Percentiles rank a stretch among this genome's conserved stretches.
Evolutionary conservation across 2,329 filamentous ascomycete species (phyloP).

Genomic region (Ceratocystis cacaofunesta): DNA sequence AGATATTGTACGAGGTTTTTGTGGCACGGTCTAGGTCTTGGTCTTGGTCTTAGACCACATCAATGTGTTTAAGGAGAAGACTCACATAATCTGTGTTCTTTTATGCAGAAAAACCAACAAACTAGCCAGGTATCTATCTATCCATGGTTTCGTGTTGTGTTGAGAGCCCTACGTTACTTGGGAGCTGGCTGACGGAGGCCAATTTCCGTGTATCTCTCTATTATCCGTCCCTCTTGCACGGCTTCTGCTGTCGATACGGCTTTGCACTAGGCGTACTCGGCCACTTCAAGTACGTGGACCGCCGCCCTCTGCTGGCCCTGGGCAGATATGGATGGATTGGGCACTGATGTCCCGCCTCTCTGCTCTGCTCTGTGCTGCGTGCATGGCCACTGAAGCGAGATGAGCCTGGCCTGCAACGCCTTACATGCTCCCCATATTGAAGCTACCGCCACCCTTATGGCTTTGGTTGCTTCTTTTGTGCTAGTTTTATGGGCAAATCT

Average conservation of each 20-base stretch:
- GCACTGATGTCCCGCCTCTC: neutral
- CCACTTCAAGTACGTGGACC: no score
- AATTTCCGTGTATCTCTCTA: neutral
- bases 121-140: neutral
- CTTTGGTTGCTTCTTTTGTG: neutral
- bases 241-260: neutral
- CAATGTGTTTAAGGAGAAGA: neutral
- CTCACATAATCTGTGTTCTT: neutral
- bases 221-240: neutral
- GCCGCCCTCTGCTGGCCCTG: neutral
- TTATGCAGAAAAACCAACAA: neutral
- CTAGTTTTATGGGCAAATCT: neutral
- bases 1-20: conserved; percentile 4
- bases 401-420: neutral
- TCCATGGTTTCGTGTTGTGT: neutral
- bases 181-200: neutral
- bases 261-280: neutral
- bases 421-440: neutral
- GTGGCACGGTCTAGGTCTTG: neutral
- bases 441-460: neutral
- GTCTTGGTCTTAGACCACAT: conserved; percentile 1
- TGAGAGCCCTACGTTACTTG: neutral
- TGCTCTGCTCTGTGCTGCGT: neutral
- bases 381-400: neutral
- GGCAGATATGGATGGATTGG: neutral